These are phyloP conservation scores for Porosira glacialis DNA, from an alignment of 352 stramenopile species.

Conservation along the genomic window DNA sequence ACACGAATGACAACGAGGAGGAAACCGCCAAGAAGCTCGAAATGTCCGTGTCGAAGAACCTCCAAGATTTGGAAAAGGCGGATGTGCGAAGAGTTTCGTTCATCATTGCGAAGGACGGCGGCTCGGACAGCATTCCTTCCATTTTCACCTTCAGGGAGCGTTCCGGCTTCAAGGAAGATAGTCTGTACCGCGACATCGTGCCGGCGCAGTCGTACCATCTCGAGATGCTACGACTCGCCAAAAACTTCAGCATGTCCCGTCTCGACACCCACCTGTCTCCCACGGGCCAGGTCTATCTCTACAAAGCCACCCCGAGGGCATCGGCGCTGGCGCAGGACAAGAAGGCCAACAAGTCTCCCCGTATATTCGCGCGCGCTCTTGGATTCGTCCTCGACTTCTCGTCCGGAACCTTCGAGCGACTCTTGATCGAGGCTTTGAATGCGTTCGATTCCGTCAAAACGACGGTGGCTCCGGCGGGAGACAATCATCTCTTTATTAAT, in stretches of 20 bases:
- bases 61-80: constrained; percentile 64
- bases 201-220: constrained; percentile 96
- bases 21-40: constrained; percentile 61
- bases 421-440: constrained; percentile 97
- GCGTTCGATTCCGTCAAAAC: constrained; percentile 89
- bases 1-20: constrained; percentile 50
- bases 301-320: constrained; percentile 91
- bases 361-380: constrained; percentile 95
- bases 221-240: constrained; percentile 91
- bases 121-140: constrained; percentile 66
- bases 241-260: constrained; percentile 94
- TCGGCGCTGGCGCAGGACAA: constrained; percentile 83
- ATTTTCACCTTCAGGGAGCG: constrained; percentile 86
- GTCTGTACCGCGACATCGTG: constrained; percentile 97
- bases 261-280: constrained; percentile 87
- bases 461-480: constrained; percentile 53
- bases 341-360: constrained; percentile 84
- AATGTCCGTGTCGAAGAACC: constrained; percentile 57
- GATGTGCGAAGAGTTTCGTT: constrained; percentile 82
- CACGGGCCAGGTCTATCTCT: constrained; percentile 95
- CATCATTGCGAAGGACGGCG: constrained; percentile 61
- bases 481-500: constrained; percentile 99
- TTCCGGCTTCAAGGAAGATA: constrained; percentile 93
- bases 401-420: constrained; percentile 88
- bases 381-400: constrained; percentile 80